Conservation (phyloP, 2,329 filamentous ascomycete genomes). For the Coniochaeta prunicola region DNA sequence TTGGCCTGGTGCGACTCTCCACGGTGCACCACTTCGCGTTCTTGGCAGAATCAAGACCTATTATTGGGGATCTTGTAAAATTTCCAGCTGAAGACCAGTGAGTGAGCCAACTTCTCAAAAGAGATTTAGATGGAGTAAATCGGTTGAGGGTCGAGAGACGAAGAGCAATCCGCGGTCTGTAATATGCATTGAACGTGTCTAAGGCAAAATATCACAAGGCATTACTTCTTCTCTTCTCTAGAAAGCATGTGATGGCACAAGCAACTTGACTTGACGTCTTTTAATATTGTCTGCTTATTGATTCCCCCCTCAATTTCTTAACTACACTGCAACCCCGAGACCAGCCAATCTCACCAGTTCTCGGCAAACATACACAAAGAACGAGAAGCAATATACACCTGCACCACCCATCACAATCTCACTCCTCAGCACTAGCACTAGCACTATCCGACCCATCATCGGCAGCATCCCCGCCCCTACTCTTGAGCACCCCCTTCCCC, state of each 20-base stretch:
- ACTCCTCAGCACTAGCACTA: not conserved
- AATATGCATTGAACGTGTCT: no score
- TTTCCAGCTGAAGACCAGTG: no score
- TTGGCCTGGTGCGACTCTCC: not conserved
- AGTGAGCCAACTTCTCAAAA: no score
- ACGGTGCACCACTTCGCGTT: not conserved
- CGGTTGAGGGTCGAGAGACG: no score
- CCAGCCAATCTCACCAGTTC: not conserved
- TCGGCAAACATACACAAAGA: not conserved
- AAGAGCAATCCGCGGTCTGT: no score
- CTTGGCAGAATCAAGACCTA: not conserved
- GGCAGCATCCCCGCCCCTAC: not conserved
- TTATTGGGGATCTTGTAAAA: no score
- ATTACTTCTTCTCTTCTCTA: no score
- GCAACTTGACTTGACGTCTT: no score
- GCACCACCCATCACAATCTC: not conserved
- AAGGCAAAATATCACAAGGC: no score
- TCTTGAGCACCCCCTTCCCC: conserved; percentile 22
- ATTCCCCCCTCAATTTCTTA: not conserved
- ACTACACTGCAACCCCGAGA: not conserved
- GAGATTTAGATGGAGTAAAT: no score
- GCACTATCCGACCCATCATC: not conserved
- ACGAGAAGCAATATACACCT: not conserved
- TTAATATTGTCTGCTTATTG: not conserved
- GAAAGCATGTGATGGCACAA: no score